A percentile compares a stretch with the other conserved stretches of the same genome.
These are phyloP conservation scores for Thalassia testudinum DNA, from an alignment of 116 monocot genomes.

Conservation along the genomic window DNA sequence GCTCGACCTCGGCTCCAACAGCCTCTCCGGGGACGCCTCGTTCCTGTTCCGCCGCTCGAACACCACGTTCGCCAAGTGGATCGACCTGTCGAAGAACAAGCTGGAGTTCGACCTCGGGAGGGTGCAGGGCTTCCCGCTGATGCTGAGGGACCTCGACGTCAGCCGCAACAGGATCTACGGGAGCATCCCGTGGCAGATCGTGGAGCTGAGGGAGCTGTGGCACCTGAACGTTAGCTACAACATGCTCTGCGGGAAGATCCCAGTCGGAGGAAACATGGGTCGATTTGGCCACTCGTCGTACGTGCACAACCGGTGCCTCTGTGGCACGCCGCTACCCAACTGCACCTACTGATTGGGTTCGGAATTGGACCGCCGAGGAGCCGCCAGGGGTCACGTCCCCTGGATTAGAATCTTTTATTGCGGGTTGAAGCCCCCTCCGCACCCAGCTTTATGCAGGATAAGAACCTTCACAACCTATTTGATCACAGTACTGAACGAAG, in stretches of 20 bases:
- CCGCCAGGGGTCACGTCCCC: no score
- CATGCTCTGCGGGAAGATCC: constrained; percentile 23
- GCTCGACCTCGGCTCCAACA: constrained; percentile 28
- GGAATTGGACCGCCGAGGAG: no score
- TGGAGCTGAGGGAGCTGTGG: constrained; percentile 1
- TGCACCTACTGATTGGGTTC: no score
- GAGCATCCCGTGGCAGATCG: constrained; percentile 8
- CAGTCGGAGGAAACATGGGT: constrained; percentile 5
- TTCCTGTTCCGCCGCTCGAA: constrained; percentile 4
- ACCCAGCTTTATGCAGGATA: no score
- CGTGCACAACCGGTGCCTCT: constrained; percentile 22
- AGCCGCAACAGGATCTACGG: constrained; percentile 19
- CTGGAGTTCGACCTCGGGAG: constrained; percentile 22
- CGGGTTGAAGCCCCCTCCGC: no score
- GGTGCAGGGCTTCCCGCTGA: constrained; percentile 3
- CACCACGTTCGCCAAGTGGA: neutral
- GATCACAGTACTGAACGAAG: no score
- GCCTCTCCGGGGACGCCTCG: constrained; percentile 18
- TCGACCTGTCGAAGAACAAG: constrained; percentile 27
- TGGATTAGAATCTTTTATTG: no score
- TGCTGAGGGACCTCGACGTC: constrained; percentile 2
- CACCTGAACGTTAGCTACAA: constrained; percentile 34
- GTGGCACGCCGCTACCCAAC: constrained; percentile 12
- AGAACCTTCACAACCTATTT: no score
- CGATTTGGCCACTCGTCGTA: constrained; percentile 6